These are phyloP conservation scores for Sanguinoderma infundibulare DNA, from an alignment of 1,284 basidiomycete species.

Conservation along the genomic window DNA sequence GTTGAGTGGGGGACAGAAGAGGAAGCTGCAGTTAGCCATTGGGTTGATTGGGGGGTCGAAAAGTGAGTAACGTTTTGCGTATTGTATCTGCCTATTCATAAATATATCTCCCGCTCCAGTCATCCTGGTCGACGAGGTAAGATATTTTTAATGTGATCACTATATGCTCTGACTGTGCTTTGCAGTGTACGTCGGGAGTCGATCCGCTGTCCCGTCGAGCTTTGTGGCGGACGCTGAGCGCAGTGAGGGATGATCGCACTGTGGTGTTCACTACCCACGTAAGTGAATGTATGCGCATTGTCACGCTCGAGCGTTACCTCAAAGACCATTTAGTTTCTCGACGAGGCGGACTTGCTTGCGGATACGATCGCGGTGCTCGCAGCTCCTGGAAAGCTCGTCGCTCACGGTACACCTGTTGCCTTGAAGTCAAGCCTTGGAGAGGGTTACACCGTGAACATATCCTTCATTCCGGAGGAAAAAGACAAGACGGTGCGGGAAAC, in stretches of 20 bases:
- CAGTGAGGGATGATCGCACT: slow-evolving; percentile 66
- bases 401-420: slow-evolving; percentile 72
- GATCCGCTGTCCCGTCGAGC: slow-evolving; percentile 81
- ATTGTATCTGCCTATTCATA: not conserved
- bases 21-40: slow-evolving; percentile 81
- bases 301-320: not conserved
- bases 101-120: slow-evolving; percentile 47
- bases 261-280: slow-evolving; percentile 76
- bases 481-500: slow-evolving; percentile 33
- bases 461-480: slow-evolving; percentile 39
- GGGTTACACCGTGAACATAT: slow-evolving; percentile 69
- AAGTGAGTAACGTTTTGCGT: slow-evolving; percentile 41
- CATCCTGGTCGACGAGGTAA: slow-evolving; percentile 71
- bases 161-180: not conserved
- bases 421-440: slow-evolving; percentile 75
- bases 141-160: no score
- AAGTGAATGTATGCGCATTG: slow-evolving; percentile 25
- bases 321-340: slow-evolving; percentile 57
- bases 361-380: slow-evolving; percentile 79
- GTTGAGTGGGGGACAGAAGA: slow-evolving; percentile 81
- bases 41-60: slow-evolving; percentile 77
- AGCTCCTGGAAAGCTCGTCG: slow-evolving; percentile 76
- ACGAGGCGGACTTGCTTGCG: slow-evolving; percentile 81
- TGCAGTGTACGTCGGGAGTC: slow-evolving; percentile 75
- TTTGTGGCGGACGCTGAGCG: slow-evolving; percentile 74